Conservation (phyloP, 2,329 filamentous ascomycete genomes). For the Phialocephala sp. region DNA sequence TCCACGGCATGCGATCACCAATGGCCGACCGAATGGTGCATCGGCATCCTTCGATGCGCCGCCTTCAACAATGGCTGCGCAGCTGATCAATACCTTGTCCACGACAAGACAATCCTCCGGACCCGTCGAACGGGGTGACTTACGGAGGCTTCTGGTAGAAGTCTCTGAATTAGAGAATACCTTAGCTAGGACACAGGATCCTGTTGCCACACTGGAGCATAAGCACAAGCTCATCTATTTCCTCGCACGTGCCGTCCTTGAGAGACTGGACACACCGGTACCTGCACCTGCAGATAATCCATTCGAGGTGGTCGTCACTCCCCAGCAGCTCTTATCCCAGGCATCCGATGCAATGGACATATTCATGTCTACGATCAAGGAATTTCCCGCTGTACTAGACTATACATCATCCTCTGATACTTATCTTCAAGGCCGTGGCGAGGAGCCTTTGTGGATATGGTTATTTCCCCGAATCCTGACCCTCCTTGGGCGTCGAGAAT, state of each 20-base stretch:
- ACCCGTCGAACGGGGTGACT: constrained; percentile 72
- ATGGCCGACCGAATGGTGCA: constrained; percentile 24
- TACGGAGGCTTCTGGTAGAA: constrained; percentile 70
- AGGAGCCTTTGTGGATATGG: constrained; percentile 70
- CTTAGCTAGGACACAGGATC: constrained; percentile 49
- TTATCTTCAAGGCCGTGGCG: constrained; percentile 56
- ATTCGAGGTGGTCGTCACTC: constrained; percentile 53
- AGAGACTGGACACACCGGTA: constrained; percentile 56
- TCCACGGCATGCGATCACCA: constrained; percentile 23
- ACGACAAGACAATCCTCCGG: constrained; percentile 65
- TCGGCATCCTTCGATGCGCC: constrained; percentile 46
- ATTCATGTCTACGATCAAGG: constrained; percentile 74
- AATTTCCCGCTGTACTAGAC: constrained; percentile 73
- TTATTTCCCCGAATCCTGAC: constrained; percentile 63
- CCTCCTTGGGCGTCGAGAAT: constrained; percentile 59
- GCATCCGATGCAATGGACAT: constrained; percentile 78
- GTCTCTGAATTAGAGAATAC: constrained; percentile 68
- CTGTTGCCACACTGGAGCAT: constrained; percentile 72
- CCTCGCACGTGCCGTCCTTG: constrained; percentile 78
- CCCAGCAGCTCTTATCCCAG: constrained; percentile 61
- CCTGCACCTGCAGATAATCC: constrained; percentile 58
- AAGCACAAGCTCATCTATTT: constrained; percentile 88
- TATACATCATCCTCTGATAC: constrained; percentile 48
- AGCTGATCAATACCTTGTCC: constrained; percentile 82
- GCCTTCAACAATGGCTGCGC: constrained; percentile 85